Percentiles rank a stretch among this genome's conserved stretches.
Evolutionary conservation across 75 land plant species (phyloP).

Genomic region (Cunninghamia lanceolata): DNA sequence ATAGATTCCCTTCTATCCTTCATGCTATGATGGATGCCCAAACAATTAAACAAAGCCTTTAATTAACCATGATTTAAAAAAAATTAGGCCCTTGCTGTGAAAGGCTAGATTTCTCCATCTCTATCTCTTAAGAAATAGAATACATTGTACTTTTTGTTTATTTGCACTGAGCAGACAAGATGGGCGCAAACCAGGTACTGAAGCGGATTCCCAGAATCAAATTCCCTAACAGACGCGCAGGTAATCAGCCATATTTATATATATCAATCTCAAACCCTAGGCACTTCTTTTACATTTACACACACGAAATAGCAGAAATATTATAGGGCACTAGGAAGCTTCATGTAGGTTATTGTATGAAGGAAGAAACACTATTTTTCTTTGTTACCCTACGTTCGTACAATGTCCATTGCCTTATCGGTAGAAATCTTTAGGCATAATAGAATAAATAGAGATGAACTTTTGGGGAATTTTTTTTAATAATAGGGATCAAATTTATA

Average conservation of each 20-base stretch:
- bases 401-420: not conserved
- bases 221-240: constrained; percentile 10
- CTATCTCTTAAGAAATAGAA: too few relatives aligned
- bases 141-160: too few relatives aligned
- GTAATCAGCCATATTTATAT: not conserved
- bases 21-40: too few relatives aligned
- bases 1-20: too few relatives aligned
- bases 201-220: constrained; percentile 5
- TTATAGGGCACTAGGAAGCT: not conserved
- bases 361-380: not conserved
- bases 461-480: too few relatives aligned
- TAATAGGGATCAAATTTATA: too few relatives aligned
- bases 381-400: not conserved
- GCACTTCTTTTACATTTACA: too few relatives aligned
- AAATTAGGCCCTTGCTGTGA: too few relatives aligned
- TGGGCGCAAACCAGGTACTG: not conserved
- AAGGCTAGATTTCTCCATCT: too few relatives aligned
- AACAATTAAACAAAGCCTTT: too few relatives aligned
- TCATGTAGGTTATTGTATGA: not conserved
- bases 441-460: not conserved
- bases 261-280: not conserved
- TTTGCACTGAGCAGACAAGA: not conserved
- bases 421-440: not conserved
- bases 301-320: not conserved
- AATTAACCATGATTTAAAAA: too few relatives aligned